Base-by-base conservation (phyloP, 768 basidiomycete species). In the Boletellus ananiceps region DNA sequence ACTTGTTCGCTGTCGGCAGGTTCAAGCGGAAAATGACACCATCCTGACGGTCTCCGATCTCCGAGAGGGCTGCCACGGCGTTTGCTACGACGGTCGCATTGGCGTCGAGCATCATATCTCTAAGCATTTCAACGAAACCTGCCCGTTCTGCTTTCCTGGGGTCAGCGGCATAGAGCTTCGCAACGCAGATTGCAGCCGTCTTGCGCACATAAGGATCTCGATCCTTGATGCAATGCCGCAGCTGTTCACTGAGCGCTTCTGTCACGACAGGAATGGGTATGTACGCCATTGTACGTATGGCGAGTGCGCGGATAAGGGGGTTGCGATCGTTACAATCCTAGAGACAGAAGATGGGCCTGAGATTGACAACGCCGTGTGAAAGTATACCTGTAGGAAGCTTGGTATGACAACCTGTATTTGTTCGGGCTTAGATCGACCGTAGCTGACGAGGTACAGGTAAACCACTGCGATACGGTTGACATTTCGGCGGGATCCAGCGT, bases 221-320 rank as follows among this genome's bases (percentile, higher is more conserved):
- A 66, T 99, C 96, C 61, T 92, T 89, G 37, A 98, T 75, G 54
- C 88, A 89, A 66, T 96, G 93, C 52, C 92, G 82, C 27, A 99
- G 74, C 45, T 93, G 95, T 50, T 98, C 96, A 36, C 84, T 74
- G 33, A 99, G 76, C 1, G 89, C 80, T 48, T 90, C 86, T 12
- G 86, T 85, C 52, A 97, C 91, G 43, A 84, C 76, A 8, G 93
- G 88, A 19, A 96, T 86, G 32, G 93, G 92, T 59, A 99, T 98
- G 64, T 96, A 97, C 7, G 96, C 95, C 95, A 99, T 98, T 12
- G 96, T 99, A 37, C 96, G 89, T 60, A 99, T 94, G 16, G 96
- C 93, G 40, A 99, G 76, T 14, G 95, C 96, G 32, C 96, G 88
- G 49, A 99, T 93, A 41, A 99, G 84, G 11, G 96, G 95, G 66